A percentile compares a stretch with the other conserved stretches of the same genome.
Conservation (phyloP, 352 stramenopile genomes). For the Globisporangium cystogenes region DNA sequence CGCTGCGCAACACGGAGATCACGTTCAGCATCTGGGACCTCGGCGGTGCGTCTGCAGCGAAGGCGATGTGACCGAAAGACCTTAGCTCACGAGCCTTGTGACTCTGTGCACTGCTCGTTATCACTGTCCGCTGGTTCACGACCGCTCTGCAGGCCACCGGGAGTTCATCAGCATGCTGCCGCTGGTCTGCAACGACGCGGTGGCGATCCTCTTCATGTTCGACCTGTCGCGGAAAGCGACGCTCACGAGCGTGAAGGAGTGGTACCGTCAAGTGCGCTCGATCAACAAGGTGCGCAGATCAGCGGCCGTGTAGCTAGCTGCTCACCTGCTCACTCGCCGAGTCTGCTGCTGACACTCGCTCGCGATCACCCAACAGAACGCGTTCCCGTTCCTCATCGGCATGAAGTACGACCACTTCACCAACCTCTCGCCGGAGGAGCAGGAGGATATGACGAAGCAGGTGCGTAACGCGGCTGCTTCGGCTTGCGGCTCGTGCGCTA, state of each 20-base stretch:
- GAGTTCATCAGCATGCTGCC: constrained; percentile 95
- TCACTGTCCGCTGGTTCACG: too few species aligned
- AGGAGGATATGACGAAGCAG: constrained; percentile 93
- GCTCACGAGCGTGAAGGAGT: constrained; percentile 91
- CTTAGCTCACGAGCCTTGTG: too few species aligned
- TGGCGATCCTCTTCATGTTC: constrained; percentile 96
- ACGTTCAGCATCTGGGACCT: constrained; percentile 96
- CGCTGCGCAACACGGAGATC: constrained; percentile 92
- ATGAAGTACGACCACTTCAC: constrained; percentile 95
- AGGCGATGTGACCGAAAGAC: too few species aligned
- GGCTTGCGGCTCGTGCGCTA: too few species aligned
- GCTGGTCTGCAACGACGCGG: constrained; percentile 92
- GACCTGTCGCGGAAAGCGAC: constrained; percentile 91
- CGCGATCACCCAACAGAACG: constrained; percentile 51
- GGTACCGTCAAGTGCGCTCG: constrained; percentile 87
- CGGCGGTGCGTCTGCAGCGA: constrained; percentile 55
- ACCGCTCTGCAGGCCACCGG: constrained; percentile 68
- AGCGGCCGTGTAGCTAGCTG: background rate
- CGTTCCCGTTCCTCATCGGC: constrained; percentile 91
- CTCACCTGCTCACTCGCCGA: background rate
- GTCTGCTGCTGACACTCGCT: background rate
- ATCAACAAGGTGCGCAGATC: constrained; percentile 88
- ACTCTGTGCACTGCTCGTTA: too few species aligned
- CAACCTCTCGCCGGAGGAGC: constrained; percentile 87
- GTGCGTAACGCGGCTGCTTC: too few species aligned